phyloP scores from a whole-genome alignment of 129 eudicot genomes.

The Flaveria linearis region DNA sequence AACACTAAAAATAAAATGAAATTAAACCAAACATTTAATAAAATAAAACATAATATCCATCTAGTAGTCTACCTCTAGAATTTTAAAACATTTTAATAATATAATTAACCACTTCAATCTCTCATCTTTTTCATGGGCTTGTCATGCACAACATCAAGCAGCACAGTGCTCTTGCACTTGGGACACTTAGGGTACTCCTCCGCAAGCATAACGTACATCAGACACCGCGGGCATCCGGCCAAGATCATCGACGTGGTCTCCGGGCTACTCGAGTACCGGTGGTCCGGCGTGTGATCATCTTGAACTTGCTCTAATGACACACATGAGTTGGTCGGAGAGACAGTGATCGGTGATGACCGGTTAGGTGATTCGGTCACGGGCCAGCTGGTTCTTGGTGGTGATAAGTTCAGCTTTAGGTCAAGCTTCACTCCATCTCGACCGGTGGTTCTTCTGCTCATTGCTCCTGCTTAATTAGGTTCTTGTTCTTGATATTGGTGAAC shows the following conservation, averaged over 20 bases:
- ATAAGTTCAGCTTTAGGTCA: conserved; percentile 71
- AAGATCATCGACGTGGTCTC: conserved; percentile 81
- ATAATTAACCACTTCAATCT: background rate
- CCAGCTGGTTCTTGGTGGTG: conserved; percentile 58
- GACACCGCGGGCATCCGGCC: conserved; percentile 88
- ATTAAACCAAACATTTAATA: too few relatives aligned
- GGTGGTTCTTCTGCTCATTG: conserved; percentile 56
- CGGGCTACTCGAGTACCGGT: conserved; percentile 60
- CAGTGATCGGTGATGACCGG: conserved; percentile 44
- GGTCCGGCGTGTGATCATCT: conserved; percentile 33
- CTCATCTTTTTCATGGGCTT: conserved; percentile 38
- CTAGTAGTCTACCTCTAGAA: conserved; percentile 3
- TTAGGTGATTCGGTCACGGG: conserved; percentile 50
- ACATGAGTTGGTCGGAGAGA: conserved; percentile 76
- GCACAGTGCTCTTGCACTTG: conserved; percentile 80
- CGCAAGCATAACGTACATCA: conserved; percentile 87
- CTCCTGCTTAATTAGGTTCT: background rate
- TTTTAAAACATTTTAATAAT: background rate
- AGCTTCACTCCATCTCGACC: conserved; percentile 47
- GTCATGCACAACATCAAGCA: conserved; percentile 65
- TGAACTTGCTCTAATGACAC: conserved; percentile 66
- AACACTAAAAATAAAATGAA: conserved; percentile 20
- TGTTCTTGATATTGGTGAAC: background rate
- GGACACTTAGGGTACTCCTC: conserved; percentile 81
- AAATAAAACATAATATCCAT: conserved; percentile 17